Conservation (phyloP, 257 asterid species). For the Solanum sejunctum region DNA sequence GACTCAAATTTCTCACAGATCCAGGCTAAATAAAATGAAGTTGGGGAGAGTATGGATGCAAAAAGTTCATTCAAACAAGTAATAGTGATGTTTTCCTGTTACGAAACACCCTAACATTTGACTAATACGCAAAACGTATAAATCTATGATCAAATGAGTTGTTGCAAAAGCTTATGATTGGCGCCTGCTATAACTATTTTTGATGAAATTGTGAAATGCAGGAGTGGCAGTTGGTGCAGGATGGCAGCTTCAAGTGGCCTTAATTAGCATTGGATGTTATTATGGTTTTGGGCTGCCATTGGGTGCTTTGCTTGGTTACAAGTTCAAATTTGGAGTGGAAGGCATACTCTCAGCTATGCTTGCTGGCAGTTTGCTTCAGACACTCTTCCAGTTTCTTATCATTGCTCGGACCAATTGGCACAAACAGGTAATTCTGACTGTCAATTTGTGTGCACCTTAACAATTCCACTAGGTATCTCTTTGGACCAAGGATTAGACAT, state of each 20-base stretch:
- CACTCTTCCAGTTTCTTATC: slow-evolving; percentile 6
- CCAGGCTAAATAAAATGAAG: neutral
- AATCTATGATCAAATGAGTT: neutral
- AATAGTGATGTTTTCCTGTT: neutral
- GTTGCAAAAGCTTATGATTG: neutral
- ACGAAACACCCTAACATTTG: neutral
- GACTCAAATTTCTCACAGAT: neutral
- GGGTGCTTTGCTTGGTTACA: slow-evolving; percentile 24
- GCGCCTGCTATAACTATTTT: neutral
- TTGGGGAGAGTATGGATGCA: neutral
- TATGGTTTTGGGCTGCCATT: slow-evolving; percentile 23
- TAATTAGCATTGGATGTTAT: slow-evolving; percentile 14
- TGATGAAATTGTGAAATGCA: neutral
- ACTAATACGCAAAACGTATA: neutral
- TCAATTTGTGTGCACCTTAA: neutral
- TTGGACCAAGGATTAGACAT: neutral
- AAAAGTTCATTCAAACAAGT: neutral
- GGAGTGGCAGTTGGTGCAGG: slow-evolving; percentile 40
- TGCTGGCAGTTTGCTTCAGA: slow-evolving; percentile 21
- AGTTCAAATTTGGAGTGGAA: slow-evolving; percentile 12
- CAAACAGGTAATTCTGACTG: slow-evolving; percentile 12
- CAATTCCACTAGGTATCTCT: neutral
- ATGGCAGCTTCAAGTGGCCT: slow-evolving; percentile 24
- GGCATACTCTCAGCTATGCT: slow-evolving; percentile 34
- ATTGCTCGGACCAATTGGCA: slow-evolving; percentile 16